Conservation (phyloP, 495 filamentous ascomycete genomes). For the Aspergillus affinis region DNA sequence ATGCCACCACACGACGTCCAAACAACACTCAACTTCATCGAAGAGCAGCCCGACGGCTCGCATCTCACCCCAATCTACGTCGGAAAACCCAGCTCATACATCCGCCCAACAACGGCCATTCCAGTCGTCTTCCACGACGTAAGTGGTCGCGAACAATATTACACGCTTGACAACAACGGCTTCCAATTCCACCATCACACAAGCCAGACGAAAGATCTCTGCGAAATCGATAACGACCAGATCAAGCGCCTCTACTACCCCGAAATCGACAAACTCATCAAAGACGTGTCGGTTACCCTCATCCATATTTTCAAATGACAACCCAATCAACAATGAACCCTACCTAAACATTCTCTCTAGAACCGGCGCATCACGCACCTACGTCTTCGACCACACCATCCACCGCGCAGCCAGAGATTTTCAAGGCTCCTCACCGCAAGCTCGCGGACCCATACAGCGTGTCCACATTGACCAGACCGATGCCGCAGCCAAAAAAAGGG, state of each 20-base stretch:
- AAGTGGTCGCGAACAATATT: constrained; percentile 50
- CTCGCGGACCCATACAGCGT: constrained; percentile 62
- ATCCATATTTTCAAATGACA: too few relatives aligned
- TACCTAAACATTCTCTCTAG: too few relatives aligned
- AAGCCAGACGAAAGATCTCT: constrained; percentile 48
- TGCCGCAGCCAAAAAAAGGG: constrained; percentile 54
- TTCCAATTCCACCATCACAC: constrained; percentile 51
- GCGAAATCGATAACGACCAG: too few relatives aligned
- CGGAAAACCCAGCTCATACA: constrained; percentile 50
- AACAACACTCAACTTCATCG: constrained; percentile 59
- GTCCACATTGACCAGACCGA: constrained; percentile 77
- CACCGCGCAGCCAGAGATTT: constrained; percentile 47
- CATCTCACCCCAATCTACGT: constrained; percentile 50
- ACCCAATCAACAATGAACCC: too few relatives aligned
- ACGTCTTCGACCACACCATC: constrained; percentile 77
- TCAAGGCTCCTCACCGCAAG: constrained; percentile 17
- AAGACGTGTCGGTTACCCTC: constrained; percentile 59
- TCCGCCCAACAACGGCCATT: constrained; percentile 37
- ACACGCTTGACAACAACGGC: constrained; percentile 47
- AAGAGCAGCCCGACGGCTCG: constrained; percentile 60
- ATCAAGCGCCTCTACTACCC: constrained; percentile 66
- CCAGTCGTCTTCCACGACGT: constrained; percentile 45
- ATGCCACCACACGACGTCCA: constrained; percentile 45
- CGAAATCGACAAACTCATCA: constrained; percentile 65
- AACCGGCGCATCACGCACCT: too few relatives aligned